Evolutionary conservation across 2,329 filamentous ascomycete genomes (phyloP).

Genomic region (Epichloe aotearoae): DNA sequence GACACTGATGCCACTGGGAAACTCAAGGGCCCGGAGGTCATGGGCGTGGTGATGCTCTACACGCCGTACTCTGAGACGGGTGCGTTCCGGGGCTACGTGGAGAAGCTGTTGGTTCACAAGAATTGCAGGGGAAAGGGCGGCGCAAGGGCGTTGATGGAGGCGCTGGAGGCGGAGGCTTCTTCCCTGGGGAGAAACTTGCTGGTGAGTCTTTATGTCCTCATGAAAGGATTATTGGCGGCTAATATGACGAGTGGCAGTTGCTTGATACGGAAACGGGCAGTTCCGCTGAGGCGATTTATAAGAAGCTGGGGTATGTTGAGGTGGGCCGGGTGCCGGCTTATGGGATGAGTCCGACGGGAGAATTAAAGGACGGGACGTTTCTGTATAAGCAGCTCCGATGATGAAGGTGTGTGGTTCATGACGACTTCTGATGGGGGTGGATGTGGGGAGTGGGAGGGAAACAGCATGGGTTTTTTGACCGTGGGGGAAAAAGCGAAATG

Average conservation of each 20-base stretch:
- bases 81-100: constrained; percentile 38
- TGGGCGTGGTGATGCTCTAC: constrained; percentile 42
- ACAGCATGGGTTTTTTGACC: too few species aligned
- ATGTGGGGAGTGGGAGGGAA: too few species aligned
- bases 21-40: constrained; percentile 31
- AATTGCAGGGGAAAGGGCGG: constrained; percentile 36
- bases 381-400: constrained; percentile 43
- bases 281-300: constrained; percentile 39
- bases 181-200: constrained; percentile 35
- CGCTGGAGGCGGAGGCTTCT: constrained; percentile 41
- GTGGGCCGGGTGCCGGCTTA: constrained; percentile 43
- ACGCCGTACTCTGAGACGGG: constrained; percentile 42
- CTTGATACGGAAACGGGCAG: constrained; percentile 40
- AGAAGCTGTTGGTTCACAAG: constrained; percentile 45
- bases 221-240: neutral
- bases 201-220: constrained; percentile 24
- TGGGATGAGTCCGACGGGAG: constrained; percentile 34
- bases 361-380: constrained; percentile 37
- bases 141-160: constrained; percentile 35
- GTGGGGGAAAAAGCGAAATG: neutral
- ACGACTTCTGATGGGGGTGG: too few species aligned
- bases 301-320: constrained; percentile 41
- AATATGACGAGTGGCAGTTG: constrained; percentile 20
- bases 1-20: constrained; percentile 19
- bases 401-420: neutral